phyloP scores from a whole-genome alignment of 495 filamentous ascomycete species.

The Cercophora sp. region DNA sequence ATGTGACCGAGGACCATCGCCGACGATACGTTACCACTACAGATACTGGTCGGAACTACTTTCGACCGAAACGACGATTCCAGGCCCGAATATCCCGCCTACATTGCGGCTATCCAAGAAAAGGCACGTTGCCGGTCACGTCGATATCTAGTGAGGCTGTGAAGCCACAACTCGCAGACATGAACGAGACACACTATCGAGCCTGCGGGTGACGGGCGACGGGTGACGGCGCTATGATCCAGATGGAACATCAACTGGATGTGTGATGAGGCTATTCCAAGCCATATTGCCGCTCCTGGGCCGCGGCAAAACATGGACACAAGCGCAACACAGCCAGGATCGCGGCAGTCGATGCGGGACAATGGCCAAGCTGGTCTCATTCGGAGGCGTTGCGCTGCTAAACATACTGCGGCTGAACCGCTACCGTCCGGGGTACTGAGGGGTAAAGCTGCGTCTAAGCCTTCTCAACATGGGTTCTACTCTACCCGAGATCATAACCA shows the following conservation, averaged over 20 bases:
- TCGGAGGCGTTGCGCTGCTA: slow-evolving; percentile 13
- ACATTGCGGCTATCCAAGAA: not conserved
- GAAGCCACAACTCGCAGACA: not conserved
- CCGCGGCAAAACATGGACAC: not conserved
- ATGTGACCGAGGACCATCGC: no score
- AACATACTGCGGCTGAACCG: slow-evolving; percentile 21
- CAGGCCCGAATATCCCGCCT: no score
- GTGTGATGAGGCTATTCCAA: slow-evolving; percentile 13
- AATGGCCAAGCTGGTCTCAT: slow-evolving; percentile 13
- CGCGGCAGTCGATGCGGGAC: slow-evolving; percentile 5
- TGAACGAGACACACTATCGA: not conserved
- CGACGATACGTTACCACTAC: no score
- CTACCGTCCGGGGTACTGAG: not conserved
- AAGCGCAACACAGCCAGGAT: slow-evolving; percentile 6
- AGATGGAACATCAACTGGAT: not conserved
- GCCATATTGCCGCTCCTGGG: not conserved
- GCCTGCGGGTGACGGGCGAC: not conserved
- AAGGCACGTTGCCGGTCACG: not conserved
- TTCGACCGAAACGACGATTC: no score
- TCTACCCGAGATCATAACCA: slow-evolving; percentile 6
- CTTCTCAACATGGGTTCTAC: slow-evolving; percentile 5
- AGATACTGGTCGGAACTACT: no score
- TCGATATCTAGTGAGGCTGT: slow-evolving; percentile 1
- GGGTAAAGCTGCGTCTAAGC: slow-evolving; percentile 11
- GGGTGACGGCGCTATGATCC: not conserved